Evolutionary conservation across 2,329 filamentous ascomycete species (phyloP).

Genomic region (Nannizziopsis arthrosporioides): DNA sequence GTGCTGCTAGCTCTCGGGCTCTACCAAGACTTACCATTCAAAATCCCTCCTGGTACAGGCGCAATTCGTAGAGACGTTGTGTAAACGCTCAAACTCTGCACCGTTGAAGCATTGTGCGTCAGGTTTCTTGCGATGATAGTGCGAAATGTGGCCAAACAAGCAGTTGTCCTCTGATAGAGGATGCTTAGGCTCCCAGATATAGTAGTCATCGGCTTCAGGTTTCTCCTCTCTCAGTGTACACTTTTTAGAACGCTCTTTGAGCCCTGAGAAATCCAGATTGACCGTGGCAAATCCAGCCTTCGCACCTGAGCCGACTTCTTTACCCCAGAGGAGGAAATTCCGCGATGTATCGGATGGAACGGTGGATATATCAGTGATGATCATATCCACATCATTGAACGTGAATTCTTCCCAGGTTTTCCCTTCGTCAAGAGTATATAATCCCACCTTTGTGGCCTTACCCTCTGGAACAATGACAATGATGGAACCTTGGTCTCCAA

Average conservation of each 20-base stretch:
- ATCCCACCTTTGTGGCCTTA: slow-evolving; percentile 54
- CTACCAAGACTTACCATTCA: slow-evolving; percentile 59
- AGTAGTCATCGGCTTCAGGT: slow-evolving; percentile 57
- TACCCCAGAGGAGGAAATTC: slow-evolving; percentile 85
- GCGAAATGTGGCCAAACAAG: slow-evolving; percentile 79
- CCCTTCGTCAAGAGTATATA: slow-evolving; percentile 74
- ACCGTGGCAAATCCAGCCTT: slow-evolving; percentile 52
- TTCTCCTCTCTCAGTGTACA: slow-evolving; percentile 57
- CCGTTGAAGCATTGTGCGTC: slow-evolving; percentile 72
- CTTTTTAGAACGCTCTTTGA: slow-evolving; percentile 51
- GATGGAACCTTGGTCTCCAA: slow-evolving; percentile 87
- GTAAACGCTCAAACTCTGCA: slow-evolving; percentile 56
- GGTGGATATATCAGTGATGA: slow-evolving; percentile 71
- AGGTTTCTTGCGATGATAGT: slow-evolving; percentile 84
- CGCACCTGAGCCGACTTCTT: slow-evolving; percentile 35
- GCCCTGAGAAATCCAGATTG: slow-evolving; percentile 78
- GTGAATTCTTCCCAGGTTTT: slow-evolving; percentile 62
- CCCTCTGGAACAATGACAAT: slow-evolving; percentile 72
- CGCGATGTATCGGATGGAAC: slow-evolving; percentile 78
- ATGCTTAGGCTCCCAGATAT: slow-evolving; percentile 77
- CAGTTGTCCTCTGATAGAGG: slow-evolving; percentile 68
- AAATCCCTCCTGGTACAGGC: slow-evolving; percentile 74
- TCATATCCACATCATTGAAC: slow-evolving; percentile 61
- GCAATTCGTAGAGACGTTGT: slow-evolving; percentile 63
- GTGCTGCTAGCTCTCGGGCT: not conserved